Evolutionary conservation across 108 stramenopile genomes (phyloP), one percentile per base, ranked within the genome.

Genomic region (Discostella stelligeroides): DNA sequence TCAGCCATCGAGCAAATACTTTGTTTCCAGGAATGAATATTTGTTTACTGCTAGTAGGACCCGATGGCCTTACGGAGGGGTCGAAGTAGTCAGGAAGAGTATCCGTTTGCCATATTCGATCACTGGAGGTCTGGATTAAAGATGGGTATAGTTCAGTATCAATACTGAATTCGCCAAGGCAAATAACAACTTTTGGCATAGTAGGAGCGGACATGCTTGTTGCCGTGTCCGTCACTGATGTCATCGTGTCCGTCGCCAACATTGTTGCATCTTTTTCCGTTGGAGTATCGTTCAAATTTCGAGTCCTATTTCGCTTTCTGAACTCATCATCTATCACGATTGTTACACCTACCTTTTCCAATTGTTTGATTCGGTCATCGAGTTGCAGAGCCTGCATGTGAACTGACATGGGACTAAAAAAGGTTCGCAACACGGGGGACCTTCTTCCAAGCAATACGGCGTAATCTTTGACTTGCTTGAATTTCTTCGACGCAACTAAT

Each of bases 1-100:
- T 68, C 47, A 73, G 23, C 79, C 79, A 80, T 4, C 79, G 79
- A 59, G 79, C 79, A 28, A 73, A 80, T 0, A 80, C 79, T 34
- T 66, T 64, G 38, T 60, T 80, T 43, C 79, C 72, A 11, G 79
- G 79, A 40, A 80, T 80, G 49, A 51, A 80, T 7, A 80, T 80
- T 48, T 73, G 66, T 18, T 53, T 58, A 45, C 42, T 65, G 50
- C 64, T 73, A 20, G 62, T 63, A 23, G 58, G 77, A 47, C 49
- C 64, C 38, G 59, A 46, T 34, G 56, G 70, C 14, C 39, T 45
- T 37, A 34, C 41, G 14, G 38, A 65, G 18, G 64, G 70, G 45
- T 60, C 55, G 18, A 66, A 70, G 23, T n/a, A 21, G 24, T 63
- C 69, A 37, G 63, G 54, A 28, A 61, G 39, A 17, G 60, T 41